phyloP scores from a whole-genome alignment of 495 filamentous ascomycete genomes.

The Trichoderma asperelloides region DNA sequence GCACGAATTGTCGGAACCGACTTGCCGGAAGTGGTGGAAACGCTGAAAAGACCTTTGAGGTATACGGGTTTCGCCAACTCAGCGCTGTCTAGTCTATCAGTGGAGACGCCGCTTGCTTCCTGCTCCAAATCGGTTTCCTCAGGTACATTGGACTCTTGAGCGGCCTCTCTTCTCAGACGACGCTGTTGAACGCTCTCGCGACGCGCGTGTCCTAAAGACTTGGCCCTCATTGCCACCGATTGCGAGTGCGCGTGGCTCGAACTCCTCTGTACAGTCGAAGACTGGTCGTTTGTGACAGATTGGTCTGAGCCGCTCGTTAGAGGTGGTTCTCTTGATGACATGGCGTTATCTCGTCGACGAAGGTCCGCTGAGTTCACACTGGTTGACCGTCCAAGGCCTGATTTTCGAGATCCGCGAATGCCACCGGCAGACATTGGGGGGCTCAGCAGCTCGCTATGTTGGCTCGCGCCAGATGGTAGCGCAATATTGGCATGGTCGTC shows the following conservation, averaged over 20 bases:
- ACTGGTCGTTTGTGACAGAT: constrained; percentile 42
- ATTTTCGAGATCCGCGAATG: constrained; percentile 46
- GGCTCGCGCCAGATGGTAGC: constrained; percentile 55
- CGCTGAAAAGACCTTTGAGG: constrained; percentile 95
- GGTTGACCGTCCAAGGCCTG: constrained; percentile 66
- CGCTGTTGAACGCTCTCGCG: constrained; percentile 85
- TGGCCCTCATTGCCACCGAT: constrained; percentile 61
- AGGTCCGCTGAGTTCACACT: constrained; percentile 82
- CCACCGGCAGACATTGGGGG: constrained; percentile 55
- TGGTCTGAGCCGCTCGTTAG: constrained; percentile 74
- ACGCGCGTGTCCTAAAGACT: constrained; percentile 83
- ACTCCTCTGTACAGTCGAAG: constrained; percentile 23
- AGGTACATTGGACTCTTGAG: constrained; percentile 59
- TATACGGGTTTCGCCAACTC: constrained; percentile 82
- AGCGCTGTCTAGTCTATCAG: constrained; percentile 44
- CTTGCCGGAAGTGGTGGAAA: constrained; percentile 90
- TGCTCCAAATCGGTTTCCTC: constrained; percentile 68
- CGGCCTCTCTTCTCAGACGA: constrained; percentile 50
- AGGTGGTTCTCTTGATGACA: constrained; percentile 47
- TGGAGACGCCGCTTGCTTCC: constrained; percentile 41
- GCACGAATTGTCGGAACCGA: constrained; percentile 73
- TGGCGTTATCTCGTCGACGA: constrained; percentile 50
- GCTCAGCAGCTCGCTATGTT: constrained; percentile 63
- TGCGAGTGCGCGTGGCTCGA: constrained; percentile 36
- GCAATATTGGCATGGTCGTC: constrained; percentile 40